phyloP scores from a whole-genome alignment of 2,329 filamentous ascomycete genomes.

The Taxawa tesnikishii region DNA sequence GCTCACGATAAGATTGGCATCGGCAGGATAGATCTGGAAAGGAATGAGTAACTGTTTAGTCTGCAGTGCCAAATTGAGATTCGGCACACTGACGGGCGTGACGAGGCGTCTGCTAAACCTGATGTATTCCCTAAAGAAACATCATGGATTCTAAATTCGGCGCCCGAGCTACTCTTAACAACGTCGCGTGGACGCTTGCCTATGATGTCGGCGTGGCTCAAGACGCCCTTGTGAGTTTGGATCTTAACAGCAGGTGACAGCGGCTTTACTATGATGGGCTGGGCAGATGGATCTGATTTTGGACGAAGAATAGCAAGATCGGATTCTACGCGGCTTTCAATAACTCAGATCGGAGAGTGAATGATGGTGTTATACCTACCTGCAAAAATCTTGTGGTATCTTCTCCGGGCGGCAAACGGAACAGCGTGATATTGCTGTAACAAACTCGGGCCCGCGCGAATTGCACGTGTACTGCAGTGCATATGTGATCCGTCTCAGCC shows the following conservation, averaged over 20 bases:
- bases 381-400: no score
- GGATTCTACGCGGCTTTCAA: constrained; percentile 16
- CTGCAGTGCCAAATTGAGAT: not conserved
- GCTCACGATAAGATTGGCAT: constrained; percentile 63
- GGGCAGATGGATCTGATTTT: constrained; percentile 20
- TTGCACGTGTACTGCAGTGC: no score
- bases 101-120: constrained; percentile 54
- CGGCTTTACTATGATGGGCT: constrained; percentile 25
- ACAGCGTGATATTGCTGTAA: no score
- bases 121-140: constrained; percentile 66
- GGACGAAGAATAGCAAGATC: constrained; percentile 30
- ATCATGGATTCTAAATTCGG: constrained; percentile 44
- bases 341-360: no score
- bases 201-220: constrained; percentile 48
- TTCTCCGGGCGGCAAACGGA: no score
- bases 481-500: no score
- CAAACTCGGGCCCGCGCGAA: no score
- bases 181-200: constrained; percentile 47
- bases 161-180: constrained; percentile 39
- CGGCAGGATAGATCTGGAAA: constrained; percentile 58
- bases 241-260: constrained; percentile 21
- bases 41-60: constrained; percentile 1
- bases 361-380: no score
- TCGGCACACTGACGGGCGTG: constrained; percentile 49
- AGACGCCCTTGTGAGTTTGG: constrained; percentile 33